Evolutionary conservation across 2,329 filamentous ascomycete genomes (phyloP), one percentile per base, ranked within the genome.

Genomic region (Didymella exigua): DNA sequence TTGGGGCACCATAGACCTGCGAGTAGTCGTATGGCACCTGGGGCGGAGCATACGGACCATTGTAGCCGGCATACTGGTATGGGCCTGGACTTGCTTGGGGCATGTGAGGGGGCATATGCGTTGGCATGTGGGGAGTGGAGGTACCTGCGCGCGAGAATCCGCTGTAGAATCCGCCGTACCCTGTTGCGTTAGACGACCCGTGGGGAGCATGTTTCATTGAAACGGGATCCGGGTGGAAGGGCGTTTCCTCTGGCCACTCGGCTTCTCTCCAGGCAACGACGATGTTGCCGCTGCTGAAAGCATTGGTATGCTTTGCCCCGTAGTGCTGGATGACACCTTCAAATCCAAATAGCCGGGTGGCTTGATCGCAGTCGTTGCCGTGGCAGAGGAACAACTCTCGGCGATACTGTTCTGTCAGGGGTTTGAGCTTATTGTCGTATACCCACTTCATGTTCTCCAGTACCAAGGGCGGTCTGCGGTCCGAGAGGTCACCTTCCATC

Each of bases 371-470:
- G 26, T 80, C 83, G 63, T 72, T 77, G 11, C 74, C 76, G 40
- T 85, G 86, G 76, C 90, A 95, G 53, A 89, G 81, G 72, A 95
- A 95, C 9, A 93, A 76, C 50, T 93, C 89, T 66, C 86, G 89
- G 62, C 86, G 81, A 63, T 82, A 81, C 40, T 79, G 76, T 58
- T 91, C 87, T 2, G 88, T 90, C 49, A 85, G 76, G 21, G 85
- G 85, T 67, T 86, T 90, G 69, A 95, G 81, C 71, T 91, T 92
- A 62, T 84, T 84, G 66, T 93, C 89, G 70, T 89, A 93, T 26
- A 93, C 79, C 86, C 88, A 93, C 73, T 89, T 93, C 89, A 95
- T 92, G 67, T 93, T 91, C 69, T 93, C 90, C 62, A 95, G 76
- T 1, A 87, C 89, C 47, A 93, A 78, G 67, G 82, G 87, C 69